These are phyloP conservation scores for Cordyceps tenuipes DNA, from an alignment of 2,329 filamentous ascomycete genomes.

Conservation along the genomic window DNA sequence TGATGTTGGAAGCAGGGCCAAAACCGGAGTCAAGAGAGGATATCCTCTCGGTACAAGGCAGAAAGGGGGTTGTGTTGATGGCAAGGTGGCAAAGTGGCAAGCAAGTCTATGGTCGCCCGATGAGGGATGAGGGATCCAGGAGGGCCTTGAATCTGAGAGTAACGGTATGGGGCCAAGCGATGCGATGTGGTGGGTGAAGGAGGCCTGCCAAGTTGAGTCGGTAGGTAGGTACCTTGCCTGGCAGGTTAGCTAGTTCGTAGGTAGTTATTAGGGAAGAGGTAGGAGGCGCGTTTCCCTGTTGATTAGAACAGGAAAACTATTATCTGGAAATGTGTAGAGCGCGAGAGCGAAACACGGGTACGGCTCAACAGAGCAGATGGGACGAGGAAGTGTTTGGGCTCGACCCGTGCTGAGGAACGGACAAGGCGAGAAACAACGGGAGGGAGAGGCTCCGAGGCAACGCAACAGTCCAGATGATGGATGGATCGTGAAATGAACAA, in stretches of 20 bases:
- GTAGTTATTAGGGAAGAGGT: background rate
- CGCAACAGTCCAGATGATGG: background rate
- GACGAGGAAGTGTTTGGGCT: background rate
- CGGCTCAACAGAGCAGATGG: constrained; percentile 5
- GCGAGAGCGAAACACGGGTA: background rate
- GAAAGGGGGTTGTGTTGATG: background rate
- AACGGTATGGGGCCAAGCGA: background rate
- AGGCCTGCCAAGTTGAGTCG: background rate
- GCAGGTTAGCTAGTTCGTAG: too few relatives aligned
- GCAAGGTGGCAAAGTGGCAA: background rate
- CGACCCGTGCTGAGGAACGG: background rate
- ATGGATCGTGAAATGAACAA: constrained; percentile 10
- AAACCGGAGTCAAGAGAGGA: background rate
- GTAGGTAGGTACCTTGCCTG: too few relatives aligned
- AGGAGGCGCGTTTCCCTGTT: background rate
- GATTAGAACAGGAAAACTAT: background rate
- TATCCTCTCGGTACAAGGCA: background rate
- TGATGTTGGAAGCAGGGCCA: background rate
- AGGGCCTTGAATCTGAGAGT: background rate
- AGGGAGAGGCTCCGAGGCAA: constrained; percentile 8
- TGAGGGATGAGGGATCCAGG: constrained; percentile 4
- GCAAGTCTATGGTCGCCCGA: constrained; percentile 4
- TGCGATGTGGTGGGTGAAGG: background rate
- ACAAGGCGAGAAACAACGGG: background rate
- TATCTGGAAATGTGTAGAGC: background rate